phyloP scores from a whole-genome alignment of 148 eudicot genomes.

The Vaccinium corymbosum region DNA sequence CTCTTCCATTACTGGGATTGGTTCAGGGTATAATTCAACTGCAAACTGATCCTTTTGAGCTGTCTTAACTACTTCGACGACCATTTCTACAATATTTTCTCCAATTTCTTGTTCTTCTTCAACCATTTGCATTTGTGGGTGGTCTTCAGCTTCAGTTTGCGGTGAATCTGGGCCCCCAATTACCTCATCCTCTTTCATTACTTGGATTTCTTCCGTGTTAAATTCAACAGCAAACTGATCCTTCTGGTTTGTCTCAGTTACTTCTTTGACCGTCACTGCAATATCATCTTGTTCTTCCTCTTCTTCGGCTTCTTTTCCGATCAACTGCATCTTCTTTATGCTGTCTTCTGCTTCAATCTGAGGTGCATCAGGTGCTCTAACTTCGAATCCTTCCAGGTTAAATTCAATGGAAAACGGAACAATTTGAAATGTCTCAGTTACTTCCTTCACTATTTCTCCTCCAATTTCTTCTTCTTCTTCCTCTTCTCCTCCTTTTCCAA shows the following conservation, averaged over 20 bases:
- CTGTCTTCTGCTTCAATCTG: not conserved
- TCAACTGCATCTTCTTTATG: not conserved
- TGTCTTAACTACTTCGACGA: conserved; percentile 5
- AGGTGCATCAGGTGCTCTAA: not conserved
- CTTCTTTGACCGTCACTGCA: not conserved
- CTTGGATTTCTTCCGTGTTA: not conserved
- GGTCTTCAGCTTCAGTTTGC: conserved; percentile 11
- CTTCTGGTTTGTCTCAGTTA: not conserved
- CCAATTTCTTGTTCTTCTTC: not conserved
- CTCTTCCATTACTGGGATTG: not conserved
- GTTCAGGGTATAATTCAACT: not conserved
- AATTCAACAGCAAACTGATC: not conserved
- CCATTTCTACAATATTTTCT: not conserved
- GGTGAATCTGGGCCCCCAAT: not conserved
- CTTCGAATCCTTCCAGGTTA: not conserved
- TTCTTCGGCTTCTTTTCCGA: not conserved
- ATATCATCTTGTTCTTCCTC: not conserved
- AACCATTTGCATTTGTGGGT: not conserved
- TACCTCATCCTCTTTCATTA: not conserved
- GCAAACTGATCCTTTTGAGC: not conserved
- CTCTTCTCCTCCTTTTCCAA: not conserved
- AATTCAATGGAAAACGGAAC: not conserved
- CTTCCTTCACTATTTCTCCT: not conserved
- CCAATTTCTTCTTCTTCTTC: not conserved
- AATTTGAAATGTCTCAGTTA: not conserved